Evolutionary conservation across 371 early-diverging fungal species (phyloP), one percentile per base, ranked within the genome.

Genomic region (Saksenaea oblongispora): DNA sequence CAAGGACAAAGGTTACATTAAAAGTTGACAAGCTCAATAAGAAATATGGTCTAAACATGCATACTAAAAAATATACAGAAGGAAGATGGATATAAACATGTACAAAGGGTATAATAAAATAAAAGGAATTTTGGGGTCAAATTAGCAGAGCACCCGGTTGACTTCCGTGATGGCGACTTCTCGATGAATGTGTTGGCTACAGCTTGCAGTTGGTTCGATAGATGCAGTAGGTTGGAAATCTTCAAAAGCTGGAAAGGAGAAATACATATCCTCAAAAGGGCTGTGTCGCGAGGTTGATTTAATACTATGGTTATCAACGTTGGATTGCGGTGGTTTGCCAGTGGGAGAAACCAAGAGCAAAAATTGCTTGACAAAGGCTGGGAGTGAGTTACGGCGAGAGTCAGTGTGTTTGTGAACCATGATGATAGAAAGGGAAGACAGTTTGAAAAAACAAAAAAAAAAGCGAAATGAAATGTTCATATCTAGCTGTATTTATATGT

Each of bases 281-380:
- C 74, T 73, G 26, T 67, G 64, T 61, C 18, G 62, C 31, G 53
- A 62, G 28, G 47, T 22, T 60, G 56, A 44, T 54, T 42, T 58
- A 26, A 10, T 41, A 36, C 18, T 62, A 61, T 34, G 57, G 59
- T 26, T 61, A 3, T 60, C 51, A 17, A 22, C 10, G 22, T 47
- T 22, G n/a, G 51, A 10, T 47, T 11, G 22, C 22, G 51, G 0
- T 1, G 28, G 8, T 14, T 28, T 27, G 47, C 51, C 54, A 31
- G 62, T 34, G 35, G 72, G 69, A 57, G 66, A 58, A 14, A 73
- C 63, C 27, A 69, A 58, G 41, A 66, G 39, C 22, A 73, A 56
- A 34, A 66, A 51, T 57, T 70, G 70, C 47, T 66, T 70, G 24
- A 73, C 70, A 63, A 73, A 59, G 17, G 70, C 58, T 35, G 70